Conservation (phyloP, 768 basidiomycete species). For the Rhodotorula graminis region DNA sequence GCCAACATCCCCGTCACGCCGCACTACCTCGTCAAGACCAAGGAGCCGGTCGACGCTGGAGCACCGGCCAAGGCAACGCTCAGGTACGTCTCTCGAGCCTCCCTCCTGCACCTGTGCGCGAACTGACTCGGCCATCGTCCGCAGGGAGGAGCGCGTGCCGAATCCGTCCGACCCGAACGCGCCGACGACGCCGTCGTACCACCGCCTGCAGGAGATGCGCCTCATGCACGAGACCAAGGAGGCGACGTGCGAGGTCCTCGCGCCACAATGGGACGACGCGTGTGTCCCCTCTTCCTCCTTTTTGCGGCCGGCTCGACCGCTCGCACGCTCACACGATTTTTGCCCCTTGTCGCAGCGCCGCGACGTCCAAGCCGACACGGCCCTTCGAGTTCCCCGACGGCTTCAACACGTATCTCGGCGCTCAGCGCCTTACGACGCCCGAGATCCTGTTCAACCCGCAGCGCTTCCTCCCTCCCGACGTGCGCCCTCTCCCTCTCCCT, state of each 20-base stretch:
- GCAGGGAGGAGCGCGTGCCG: conserved; percentile 26
- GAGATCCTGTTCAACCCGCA: conserved; percentile 84
- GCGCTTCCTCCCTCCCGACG: conserved; percentile 42
- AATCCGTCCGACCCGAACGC: conserved; percentile 37
- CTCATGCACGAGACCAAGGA: conserved; percentile 95
- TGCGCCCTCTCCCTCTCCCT: conserved; percentile 3
- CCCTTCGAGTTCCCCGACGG: conserved; percentile 93
- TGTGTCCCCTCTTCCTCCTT: too few species aligned
- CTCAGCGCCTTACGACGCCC: conserved; percentile 69
- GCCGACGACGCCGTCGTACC: conserved; percentile 76
- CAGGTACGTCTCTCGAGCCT: conserved; percentile 64
- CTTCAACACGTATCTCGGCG: conserved; percentile 73
- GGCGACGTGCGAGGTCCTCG: conserved; percentile 75
- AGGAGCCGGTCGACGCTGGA: conserved; percentile 65
- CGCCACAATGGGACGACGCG: conserved; percentile 78
- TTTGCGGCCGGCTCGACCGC: conserved; percentile 50
- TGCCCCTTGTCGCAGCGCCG: conserved; percentile 43
- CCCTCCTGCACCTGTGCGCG: too few species aligned
- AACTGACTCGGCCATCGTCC: background rate
- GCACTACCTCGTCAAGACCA: conserved; percentile 79
- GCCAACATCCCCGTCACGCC: conserved; percentile 61
- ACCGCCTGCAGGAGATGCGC: conserved; percentile 53
- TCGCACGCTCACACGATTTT: background rate
- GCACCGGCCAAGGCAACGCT: conserved; percentile 63
- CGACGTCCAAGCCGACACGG: conserved; percentile 55